Evolutionary conservation across 352 stramenopile genomes (phyloP).

Genomic region (Globisporangium takayamanum): DNA sequence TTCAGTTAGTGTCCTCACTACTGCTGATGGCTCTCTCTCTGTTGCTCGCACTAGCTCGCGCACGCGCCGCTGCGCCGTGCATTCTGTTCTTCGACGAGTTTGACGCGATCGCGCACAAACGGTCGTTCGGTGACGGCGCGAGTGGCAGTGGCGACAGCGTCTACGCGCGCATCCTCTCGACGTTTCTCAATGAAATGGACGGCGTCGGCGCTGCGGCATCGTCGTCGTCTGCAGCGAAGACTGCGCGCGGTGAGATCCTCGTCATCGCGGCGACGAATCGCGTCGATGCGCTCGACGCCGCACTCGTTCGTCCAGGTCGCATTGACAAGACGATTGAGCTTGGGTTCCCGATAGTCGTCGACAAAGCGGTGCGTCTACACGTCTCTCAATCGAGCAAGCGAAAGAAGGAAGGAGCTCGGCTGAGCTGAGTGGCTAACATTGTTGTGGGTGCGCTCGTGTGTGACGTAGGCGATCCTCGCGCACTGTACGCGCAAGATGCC

Average conservation of each 20-base stretch:
- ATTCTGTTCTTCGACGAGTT: slow-evolving; percentile 86
- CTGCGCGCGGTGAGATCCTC: slow-evolving; percentile 36
- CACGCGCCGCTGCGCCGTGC: slow-evolving; percentile 61
- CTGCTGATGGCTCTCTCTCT: neutral
- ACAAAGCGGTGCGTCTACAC: slow-evolving; percentile 20
- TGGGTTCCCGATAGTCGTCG: slow-evolving; percentile 37
- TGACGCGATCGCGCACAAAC: slow-evolving; percentile 75
- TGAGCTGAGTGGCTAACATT: neutral
- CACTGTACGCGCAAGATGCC: slow-evolving; percentile 70
- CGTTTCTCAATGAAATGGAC: slow-evolving; percentile 85
- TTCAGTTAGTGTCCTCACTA: neutral
- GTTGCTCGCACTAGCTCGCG: slow-evolving; percentile 33
- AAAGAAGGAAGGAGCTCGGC: neutral
- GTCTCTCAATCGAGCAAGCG: no score
- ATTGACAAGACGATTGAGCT: slow-evolving; percentile 72
- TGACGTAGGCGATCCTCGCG: slow-evolving; percentile 48
- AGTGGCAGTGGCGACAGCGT: slow-evolving; percentile 42
- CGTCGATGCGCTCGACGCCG: slow-evolving; percentile 57
- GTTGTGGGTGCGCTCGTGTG: no score
- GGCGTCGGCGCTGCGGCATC: slow-evolving; percentile 39
- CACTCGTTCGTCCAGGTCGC: slow-evolving; percentile 66
- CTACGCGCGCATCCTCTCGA: slow-evolving; percentile 75
- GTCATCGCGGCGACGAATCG: slow-evolving; percentile 76
- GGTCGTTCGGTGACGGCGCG: slow-evolving; percentile 46
- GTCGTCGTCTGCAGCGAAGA: slow-evolving; percentile 12